These are phyloP conservation scores for Thalassiosira exigua DNA, from an alignment of 352 stramenopile genomes.

Conservation along the genomic window DNA sequence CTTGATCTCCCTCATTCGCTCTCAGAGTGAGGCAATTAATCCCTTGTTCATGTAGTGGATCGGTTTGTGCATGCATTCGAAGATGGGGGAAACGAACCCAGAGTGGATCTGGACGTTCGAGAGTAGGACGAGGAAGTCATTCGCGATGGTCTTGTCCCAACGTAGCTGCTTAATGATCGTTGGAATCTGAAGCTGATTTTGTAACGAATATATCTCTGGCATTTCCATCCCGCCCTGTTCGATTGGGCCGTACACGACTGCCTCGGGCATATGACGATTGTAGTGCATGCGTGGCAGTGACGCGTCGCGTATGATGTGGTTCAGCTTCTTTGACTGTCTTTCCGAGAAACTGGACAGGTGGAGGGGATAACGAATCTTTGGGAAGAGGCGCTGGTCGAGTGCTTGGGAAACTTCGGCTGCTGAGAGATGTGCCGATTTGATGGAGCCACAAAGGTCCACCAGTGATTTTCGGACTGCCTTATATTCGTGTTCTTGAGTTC, in stretches of 20 bases:
- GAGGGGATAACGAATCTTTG: constrained; percentile 13
- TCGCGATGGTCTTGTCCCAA: constrained; percentile 7
- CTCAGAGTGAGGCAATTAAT: too few species aligned
- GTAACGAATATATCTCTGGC: background rate
- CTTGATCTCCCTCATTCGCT: too few species aligned
- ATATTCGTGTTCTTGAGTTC: constrained; percentile 12
- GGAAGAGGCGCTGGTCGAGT: constrained; percentile 8
- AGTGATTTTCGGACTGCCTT: background rate
- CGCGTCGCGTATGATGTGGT: background rate
- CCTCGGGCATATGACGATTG: constrained; percentile 6
- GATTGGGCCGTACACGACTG: constrained; percentile 20
- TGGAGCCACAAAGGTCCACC: background rate
- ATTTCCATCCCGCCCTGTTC: constrained; percentile 26
- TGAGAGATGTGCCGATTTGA: background rate
- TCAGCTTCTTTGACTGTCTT: background rate
- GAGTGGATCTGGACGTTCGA: constrained; percentile 6
- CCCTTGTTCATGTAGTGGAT: too few species aligned
- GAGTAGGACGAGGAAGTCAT: constrained; percentile 11
- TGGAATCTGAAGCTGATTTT: constrained; percentile 13
- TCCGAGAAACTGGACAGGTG: background rate
- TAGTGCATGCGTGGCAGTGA: background rate
- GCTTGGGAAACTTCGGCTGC: background rate
- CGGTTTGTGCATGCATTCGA: too few species aligned
- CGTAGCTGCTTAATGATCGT: constrained; percentile 10
- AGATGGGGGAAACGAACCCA: background rate